Evolutionary conservation across 2,329 filamentous ascomycete genomes (phyloP), one percentile per base, ranked within the genome.

Genomic region (Colletotrichum theobromicola): DNA sequence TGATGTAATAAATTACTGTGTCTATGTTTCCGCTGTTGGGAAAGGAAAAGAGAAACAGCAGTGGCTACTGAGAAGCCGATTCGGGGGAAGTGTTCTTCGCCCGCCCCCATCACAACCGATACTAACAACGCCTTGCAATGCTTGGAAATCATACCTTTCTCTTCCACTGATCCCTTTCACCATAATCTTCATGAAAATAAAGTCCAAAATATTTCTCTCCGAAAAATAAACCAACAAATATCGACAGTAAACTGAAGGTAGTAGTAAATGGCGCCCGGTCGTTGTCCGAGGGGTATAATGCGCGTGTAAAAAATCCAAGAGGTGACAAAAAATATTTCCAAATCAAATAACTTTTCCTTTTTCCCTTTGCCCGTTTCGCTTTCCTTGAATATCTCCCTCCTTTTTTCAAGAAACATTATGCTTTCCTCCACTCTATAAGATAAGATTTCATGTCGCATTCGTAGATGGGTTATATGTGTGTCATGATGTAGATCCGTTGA

Each of bases 221-320:
- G 42, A 66, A 37, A 50, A 53, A 65, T 18, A 16, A 46, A 7
- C 62, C 53, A 55, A 55, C 18, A 34, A 62, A 69, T 34, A 24
- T 63, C 21, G 21, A 50, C 34, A 69, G 13, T 37, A 55, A 42
- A 70, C 46, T 50, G 46, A 16, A 55, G 21, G 15, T 67, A 12
- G 7, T 58, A 72, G 5, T 30, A 53, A 32, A 73, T 57, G 35
- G 62, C 68, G 57, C 62, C 72, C 46, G 62, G 72, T 62, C 57
- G 37, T 62, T 16, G 55, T 30, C 72, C 72, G 63, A 21, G 61
- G 74, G 74, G 74, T 76, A 76, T 76, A 76, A 70, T 76, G 74
- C 67, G 62, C 70, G 62, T 62, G n/a, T n/a, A n/a, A 50, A 55
- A 57, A 28, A 46, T 64, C 57, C 62, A 30, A 67, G n/a, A n/a